Conservation (phyloP, 768 basidiomycete genomes). For the Rhizopogon vinicolor region DNA sequence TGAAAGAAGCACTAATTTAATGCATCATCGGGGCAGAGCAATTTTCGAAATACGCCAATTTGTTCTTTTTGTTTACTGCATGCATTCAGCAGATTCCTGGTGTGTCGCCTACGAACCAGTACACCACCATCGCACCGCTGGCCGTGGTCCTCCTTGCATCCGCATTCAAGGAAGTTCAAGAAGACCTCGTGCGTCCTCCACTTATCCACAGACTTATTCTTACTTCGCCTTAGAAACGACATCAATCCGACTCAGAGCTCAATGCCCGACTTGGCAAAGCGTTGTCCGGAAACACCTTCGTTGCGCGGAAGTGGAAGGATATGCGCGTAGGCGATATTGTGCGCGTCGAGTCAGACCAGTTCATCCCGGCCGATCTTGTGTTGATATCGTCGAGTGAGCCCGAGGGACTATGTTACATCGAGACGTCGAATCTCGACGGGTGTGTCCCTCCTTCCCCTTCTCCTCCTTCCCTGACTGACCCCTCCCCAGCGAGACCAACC, state of each 20-base stretch:
- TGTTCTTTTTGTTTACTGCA: slow-evolving; percentile 98
- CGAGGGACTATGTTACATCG: slow-evolving; percentile 95
- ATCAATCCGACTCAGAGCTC: slow-evolving; percentile 89
- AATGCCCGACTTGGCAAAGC: slow-evolving; percentile 82
- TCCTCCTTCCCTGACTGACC: neutral
- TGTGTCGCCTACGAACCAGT: slow-evolving; percentile 93
- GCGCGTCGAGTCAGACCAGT: slow-evolving; percentile 86
- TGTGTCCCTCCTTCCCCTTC: slow-evolving; percentile 29
- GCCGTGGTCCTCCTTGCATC: slow-evolving; percentile 86
- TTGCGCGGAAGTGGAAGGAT: slow-evolving; percentile 80
- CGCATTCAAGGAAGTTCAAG: slow-evolving; percentile 93
- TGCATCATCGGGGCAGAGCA: slow-evolving; percentile 55
- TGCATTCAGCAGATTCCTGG: slow-evolving; percentile 97
- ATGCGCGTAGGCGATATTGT: slow-evolving; percentile 90
- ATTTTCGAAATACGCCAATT: slow-evolving; percentile 97
- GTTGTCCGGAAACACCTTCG: slow-evolving; percentile 63
- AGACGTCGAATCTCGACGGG: slow-evolving; percentile 98
- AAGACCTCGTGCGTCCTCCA: slow-evolving; percentile 71
- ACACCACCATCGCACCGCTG: slow-evolving; percentile 92
- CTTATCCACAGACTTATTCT: neutral
- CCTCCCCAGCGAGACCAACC: slow-evolving; percentile 79
- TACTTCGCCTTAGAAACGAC: slow-evolving; percentile 70
- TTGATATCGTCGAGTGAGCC: slow-evolving; percentile 90
- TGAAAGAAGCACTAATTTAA: slow-evolving; percentile 5
- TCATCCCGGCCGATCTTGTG: slow-evolving; percentile 93